Percentiles rank a stretch among this genome's conserved stretches.
Conservation (phyloP, 441 rosid species). For the Eruca vesicaria region DNA sequence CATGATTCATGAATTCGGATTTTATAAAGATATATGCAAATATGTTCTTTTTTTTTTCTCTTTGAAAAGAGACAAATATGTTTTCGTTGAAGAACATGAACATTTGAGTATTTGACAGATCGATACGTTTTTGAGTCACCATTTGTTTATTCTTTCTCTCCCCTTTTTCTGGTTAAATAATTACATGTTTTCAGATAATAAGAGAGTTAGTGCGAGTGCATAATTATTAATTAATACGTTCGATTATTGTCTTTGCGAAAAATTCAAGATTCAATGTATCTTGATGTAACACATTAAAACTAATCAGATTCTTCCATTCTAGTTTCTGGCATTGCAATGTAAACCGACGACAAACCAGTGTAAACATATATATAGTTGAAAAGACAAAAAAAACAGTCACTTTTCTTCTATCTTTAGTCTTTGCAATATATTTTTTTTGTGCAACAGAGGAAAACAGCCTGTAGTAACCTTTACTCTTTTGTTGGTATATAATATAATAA, state of each 20-base stretch:
- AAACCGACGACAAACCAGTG: not conserved
- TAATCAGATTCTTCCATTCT: not conserved
- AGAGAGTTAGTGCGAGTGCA: not conserved
- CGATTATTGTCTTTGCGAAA: not conserved
- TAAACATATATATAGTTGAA: not conserved
- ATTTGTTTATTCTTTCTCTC: not conserved
- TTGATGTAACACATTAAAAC: not conserved
- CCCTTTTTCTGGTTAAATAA: not conserved
- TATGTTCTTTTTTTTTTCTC: not conserved
- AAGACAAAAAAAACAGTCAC: not conserved
- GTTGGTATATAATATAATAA: slow-evolving; percentile 5
- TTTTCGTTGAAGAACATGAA: not conserved
- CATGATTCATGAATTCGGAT: not conserved
- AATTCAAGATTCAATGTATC: not conserved
- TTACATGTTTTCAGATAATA: not conserved
- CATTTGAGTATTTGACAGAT: not conserved
- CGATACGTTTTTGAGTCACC: slow-evolving; percentile 1
- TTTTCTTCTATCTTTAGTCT: slow-evolving; percentile 3
- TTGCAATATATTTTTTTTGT: not conserved
- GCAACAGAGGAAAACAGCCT: slow-evolving; percentile 14
- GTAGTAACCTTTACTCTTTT: not conserved
- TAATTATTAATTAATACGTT: not conserved
- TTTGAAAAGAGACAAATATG: too few species aligned
- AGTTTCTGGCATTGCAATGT: not conserved
- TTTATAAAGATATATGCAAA: not conserved